Evolutionary conservation across 257 asterid genomes (phyloP), one percentile per base, ranked within the genome.

Genomic region (Datura wrightii): DNA sequence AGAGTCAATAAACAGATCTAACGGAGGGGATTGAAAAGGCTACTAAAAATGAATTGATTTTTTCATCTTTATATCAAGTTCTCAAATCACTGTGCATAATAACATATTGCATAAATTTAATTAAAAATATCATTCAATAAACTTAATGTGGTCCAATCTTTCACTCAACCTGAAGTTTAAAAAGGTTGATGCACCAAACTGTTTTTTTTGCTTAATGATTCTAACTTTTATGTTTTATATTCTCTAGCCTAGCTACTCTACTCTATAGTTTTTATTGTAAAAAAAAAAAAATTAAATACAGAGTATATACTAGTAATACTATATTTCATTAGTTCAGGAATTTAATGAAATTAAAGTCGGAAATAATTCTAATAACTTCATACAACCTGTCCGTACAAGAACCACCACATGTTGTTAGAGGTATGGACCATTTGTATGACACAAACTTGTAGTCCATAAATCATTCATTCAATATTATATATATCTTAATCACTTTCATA

Each of bases 301-400:
- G 63, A 78, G 5, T 58, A 58, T 71, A 71, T 10, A 5, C 39
- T 24, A 24, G 6, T 78, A 39, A 2, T 4, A 14, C 4, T 50
- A 37, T 31, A 6, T 76, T 18, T 50, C 62, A 76, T 31, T 78
- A 24, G 10, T 50, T 78, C 62, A 78, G 10, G 62, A 74, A 24
- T 46, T 74, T 74, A 10, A 48, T 71, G 41, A 44, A 71, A 44
- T 5, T 74, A 24, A 48, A 74, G 11, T 48, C 11, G 8, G 44
- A 74, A 74, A 74, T 74, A 74, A 48, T 48, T 70, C 56, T 6
- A 74, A 63, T 31, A 34, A 65, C n/a, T 65, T 65, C 13, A 65
- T 54, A 62, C 46, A 54, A 54, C 10, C 79, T 60, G 88, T 54
- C 83, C 83, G 70, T 50, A 72, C 80, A 72, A 60, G 85, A 69